These are phyloP conservation scores for Curvularia verruculosa DNA, from an alignment of 2,329 filamentous ascomycete species.

Conservation along the genomic window DNA sequence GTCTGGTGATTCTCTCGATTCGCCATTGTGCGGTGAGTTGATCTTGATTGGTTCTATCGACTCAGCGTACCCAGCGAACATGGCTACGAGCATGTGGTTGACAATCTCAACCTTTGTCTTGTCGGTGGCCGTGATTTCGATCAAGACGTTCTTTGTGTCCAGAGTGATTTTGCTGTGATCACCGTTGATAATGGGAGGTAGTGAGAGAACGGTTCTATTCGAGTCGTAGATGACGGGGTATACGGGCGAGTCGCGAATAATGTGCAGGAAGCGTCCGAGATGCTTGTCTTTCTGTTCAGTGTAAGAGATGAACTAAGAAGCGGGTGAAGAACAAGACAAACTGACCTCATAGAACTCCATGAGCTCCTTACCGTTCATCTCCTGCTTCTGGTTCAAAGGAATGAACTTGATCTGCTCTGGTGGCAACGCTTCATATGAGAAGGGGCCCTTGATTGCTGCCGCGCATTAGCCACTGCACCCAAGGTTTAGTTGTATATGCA, in stretches of 20 bases:
- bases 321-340: not conserved
- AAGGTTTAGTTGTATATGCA: not conserved
- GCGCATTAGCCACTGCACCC: slow-evolving; percentile 21
- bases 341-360: slow-evolving; percentile 86
- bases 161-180: slow-evolving; percentile 95
- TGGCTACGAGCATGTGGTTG: slow-evolving; percentile 91
- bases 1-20: slow-evolving; percentile 81
- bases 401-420: slow-evolving; percentile 92
- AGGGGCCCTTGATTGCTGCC: slow-evolving; percentile 78
- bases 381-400: slow-evolving; percentile 88
- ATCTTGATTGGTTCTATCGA: slow-evolving; percentile 94
- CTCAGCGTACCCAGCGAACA: slow-evolving; percentile 96
- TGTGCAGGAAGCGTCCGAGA: slow-evolving; percentile 86
- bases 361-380: slow-evolving; percentile 85
- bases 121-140: slow-evolving; percentile 96
- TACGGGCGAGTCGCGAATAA: slow-evolving; percentile 89
- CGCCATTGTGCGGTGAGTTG: slow-evolving; percentile 85
- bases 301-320: slow-evolving; percentile 13
- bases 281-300: slow-evolving; percentile 78
- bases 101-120: slow-evolving; percentile 96
- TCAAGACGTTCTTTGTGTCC: slow-evolving; percentile 90
- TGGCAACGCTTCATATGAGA: slow-evolving; percentile 91
- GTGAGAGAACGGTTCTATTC: slow-evolving; percentile 83
- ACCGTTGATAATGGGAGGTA: slow-evolving; percentile 97
- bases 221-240: slow-evolving; percentile 97